Conservation (phyloP, 768 basidiomycete species). For the Pleurotus salmoneostramineus region DNA sequence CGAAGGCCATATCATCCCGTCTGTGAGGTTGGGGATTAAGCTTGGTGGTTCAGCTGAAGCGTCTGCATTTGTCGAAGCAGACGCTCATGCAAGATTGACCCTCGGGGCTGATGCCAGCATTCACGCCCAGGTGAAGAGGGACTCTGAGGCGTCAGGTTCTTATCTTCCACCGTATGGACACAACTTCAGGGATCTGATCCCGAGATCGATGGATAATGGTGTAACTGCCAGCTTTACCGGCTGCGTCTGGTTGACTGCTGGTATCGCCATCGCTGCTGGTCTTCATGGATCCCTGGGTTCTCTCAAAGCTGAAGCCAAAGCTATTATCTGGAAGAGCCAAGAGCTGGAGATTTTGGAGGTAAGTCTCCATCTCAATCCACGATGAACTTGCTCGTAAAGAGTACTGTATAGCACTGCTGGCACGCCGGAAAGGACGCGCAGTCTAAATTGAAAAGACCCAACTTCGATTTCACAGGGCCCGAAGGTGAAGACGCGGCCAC, state of each 20-base stretch:
- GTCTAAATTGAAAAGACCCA: too few relatives aligned
- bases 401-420: too few relatives aligned
- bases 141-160: neutral
- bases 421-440: too few relatives aligned
- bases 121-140: neutral
- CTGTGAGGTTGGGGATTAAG: neutral
- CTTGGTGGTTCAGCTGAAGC: neutral
- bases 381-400: neutral
- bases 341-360: too few relatives aligned
- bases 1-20: conserved; percentile 31
- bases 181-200: neutral
- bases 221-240: neutral
- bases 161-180: neutral
- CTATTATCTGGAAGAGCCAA: neutral
- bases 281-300: neutral
- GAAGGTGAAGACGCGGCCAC: too few relatives aligned
- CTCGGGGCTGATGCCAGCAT: neutral
- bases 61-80: neutral
- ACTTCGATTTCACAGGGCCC: too few relatives aligned
- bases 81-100: neutral
- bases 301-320: neutral
- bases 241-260: neutral
- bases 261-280: neutral
- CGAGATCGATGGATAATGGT: neutral
- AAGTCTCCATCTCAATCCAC: neutral